phyloP scores from a whole-genome alignment of 306 rosid species.

The Cucumis sativus region DNA sequence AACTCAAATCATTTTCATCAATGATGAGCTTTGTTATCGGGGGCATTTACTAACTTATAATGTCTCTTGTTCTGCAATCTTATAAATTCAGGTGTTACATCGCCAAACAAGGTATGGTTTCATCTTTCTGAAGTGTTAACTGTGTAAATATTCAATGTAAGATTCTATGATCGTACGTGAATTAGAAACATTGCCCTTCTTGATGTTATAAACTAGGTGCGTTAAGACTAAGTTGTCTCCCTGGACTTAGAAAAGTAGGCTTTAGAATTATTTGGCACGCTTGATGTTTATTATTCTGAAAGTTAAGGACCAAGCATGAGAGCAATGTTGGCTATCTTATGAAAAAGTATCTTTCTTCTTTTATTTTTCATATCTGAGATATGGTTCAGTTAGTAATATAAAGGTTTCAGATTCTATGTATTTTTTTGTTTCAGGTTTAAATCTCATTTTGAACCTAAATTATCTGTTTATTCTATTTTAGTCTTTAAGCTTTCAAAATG shows the following conservation, averaged over 20 bases:
- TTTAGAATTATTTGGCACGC: not conserved
- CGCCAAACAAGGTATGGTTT: slow-evolving; percentile 49
- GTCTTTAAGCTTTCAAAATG: too few species aligned
- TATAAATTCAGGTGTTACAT: slow-evolving; percentile 49
- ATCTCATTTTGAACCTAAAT: too few species aligned
- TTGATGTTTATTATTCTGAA: not conserved
- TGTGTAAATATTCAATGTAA: slow-evolving; percentile 1
- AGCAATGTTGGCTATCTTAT: not conserved
- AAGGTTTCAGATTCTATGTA: not conserved
- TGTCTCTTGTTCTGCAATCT: slow-evolving; percentile 6
- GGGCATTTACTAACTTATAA: slow-evolving; percentile 13
- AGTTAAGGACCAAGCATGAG: not conserved
- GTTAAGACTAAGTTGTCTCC: not conserved
- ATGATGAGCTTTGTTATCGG: not conserved
- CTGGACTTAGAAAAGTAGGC: not conserved
- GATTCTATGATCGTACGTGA: not conserved
- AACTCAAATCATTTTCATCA: not conserved
- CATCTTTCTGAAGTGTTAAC: slow-evolving; percentile 14
- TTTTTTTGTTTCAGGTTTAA: not conserved
- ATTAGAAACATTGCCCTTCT: not conserved
- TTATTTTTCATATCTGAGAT: not conserved
- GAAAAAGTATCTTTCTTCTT: not conserved
- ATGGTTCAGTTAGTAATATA: not conserved
- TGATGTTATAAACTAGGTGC: not conserved
- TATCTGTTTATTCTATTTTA: too few species aligned